Evolutionary conservation across 495 filamentous ascomycete species (phyloP).

Genomic region (Aspergillus kassunensis): DNA sequence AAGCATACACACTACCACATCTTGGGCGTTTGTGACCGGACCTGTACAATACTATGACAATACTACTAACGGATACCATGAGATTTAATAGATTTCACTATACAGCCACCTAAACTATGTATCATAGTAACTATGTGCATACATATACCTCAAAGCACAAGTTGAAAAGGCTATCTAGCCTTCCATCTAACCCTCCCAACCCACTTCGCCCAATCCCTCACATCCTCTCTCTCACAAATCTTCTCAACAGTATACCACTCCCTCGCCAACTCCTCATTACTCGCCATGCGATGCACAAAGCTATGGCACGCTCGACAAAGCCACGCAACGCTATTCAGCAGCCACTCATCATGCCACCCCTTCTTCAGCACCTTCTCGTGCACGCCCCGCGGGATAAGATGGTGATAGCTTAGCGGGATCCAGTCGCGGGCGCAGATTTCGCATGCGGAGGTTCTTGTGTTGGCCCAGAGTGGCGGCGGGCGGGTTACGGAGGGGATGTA

Average conservation of each 20-base stretch:
- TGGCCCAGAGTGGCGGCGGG: slow-evolving; percentile 56
- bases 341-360: slow-evolving; percentile 75
- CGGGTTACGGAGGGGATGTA: slow-evolving; percentile 54
- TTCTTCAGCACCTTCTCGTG: slow-evolving; percentile 77
- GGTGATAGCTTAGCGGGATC: slow-evolving; percentile 78
- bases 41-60: neutral
- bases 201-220: slow-evolving; percentile 65
- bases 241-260: slow-evolving; percentile 69
- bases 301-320: slow-evolving; percentile 83
- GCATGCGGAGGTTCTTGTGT: slow-evolving; percentile 57
- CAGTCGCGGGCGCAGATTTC: slow-evolving; percentile 79
- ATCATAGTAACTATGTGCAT: neutral
- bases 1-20: slow-evolving; percentile 2
- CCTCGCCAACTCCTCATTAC: slow-evolving; percentile 75
- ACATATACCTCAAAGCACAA: neutral
- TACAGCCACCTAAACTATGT: neutral
- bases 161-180: slow-evolving; percentile 32
- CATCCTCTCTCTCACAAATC: slow-evolving; percentile 67
- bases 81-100: neutral
- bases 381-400: slow-evolving; percentile 71
- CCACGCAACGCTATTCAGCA: slow-evolving; percentile 81
- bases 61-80: neutral
- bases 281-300: slow-evolving; percentile 73
- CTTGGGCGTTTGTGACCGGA: neutral
- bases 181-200: slow-evolving; percentile 65